phyloP scores from a whole-genome alignment of 1,284 basidiomycete genomes.

The Cutaneotrichosporon curvatum region DNA sequence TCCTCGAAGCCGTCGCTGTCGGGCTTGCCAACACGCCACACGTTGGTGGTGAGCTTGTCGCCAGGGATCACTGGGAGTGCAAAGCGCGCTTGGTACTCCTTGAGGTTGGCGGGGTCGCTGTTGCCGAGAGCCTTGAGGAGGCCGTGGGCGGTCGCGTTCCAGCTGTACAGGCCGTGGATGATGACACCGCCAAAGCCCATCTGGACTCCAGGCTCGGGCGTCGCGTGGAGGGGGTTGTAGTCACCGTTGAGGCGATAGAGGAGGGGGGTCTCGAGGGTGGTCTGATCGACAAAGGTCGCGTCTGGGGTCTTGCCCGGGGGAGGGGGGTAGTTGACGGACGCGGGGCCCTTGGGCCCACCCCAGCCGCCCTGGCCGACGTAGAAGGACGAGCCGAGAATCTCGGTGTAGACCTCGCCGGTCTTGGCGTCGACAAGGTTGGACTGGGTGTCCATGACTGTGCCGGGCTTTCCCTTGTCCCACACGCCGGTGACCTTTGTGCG shows the following conservation, averaged over 20 bases:
- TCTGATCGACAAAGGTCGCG: conserved; percentile 10
- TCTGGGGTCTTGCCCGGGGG: conserved; percentile 10
- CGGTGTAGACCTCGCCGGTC: conserved; percentile 11
- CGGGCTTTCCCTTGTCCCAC: conserved; percentile 22
- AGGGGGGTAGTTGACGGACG: conserved; percentile 7
- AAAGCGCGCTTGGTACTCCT: conserved; percentile 18
- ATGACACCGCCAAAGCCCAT: conserved; percentile 21
- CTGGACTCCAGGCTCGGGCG: conserved; percentile 15
- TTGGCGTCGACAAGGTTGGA: conserved; percentile 14
- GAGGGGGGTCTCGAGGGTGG: conserved; percentile 10
- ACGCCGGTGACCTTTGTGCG: conserved; percentile 14
- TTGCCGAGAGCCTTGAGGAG: conserved; percentile 13
- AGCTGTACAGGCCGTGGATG: conserved; percentile 19
- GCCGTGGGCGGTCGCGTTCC: conserved; percentile 18
- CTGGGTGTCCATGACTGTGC: conserved; percentile 16
- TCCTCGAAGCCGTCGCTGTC: conserved; percentile 20
- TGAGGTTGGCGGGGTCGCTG: conserved; percentile 14
- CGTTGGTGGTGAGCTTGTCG: conserved; percentile 15
- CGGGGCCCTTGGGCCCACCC: conserved; percentile 17
- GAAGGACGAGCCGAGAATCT: conserved; percentile 8
- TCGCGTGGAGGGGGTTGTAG: conserved; percentile 20
- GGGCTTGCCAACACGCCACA: conserved; percentile 12
- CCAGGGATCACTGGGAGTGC: conserved; percentile 16
- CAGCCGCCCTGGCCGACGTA: conserved; percentile 18
- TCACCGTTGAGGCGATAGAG: conserved; percentile 20